These are phyloP conservation scores for Petunia axillaris DNA, from an alignment of 257 asterid species.

Conservation along the genomic window DNA sequence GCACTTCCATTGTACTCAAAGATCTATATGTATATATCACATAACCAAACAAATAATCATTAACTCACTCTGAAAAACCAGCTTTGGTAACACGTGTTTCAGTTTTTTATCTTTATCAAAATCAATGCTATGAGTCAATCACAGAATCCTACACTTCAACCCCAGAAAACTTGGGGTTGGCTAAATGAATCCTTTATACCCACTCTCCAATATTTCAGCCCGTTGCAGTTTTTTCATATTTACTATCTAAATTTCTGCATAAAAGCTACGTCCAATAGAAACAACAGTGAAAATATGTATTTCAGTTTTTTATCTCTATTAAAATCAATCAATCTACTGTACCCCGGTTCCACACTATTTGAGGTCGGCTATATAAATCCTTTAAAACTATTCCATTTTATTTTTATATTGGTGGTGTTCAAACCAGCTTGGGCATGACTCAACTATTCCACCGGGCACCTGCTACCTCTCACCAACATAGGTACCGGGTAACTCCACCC, in stretches of 20 bases:
- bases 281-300: background rate
- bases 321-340: background rate
- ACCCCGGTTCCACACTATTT: background rate
- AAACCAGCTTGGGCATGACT: too few relatives aligned
- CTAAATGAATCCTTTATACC: background rate
- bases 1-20: slow-evolving; percentile 98
- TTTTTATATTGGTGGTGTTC: too few relatives aligned
- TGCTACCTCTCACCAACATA: too few relatives aligned
- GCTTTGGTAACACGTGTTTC: background rate
- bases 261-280: background rate
- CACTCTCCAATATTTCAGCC: background rate
- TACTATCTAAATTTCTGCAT: background rate
- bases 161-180: background rate
- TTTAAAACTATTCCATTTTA: background rate
- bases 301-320: background rate
- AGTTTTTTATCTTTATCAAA: background rate
- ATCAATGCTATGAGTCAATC: background rate
- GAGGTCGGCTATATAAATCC: background rate
- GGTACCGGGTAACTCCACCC: too few relatives aligned
- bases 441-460: too few relatives aligned
- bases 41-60: background rate
- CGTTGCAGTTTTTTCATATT: background rate
- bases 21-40: slow-evolving; percentile 50
- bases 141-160: background rate
- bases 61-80: background rate